Evolutionary conservation across 2,329 filamentous ascomycete genomes (phyloP).

Genomic region (Fusarium sublunatum): DNA sequence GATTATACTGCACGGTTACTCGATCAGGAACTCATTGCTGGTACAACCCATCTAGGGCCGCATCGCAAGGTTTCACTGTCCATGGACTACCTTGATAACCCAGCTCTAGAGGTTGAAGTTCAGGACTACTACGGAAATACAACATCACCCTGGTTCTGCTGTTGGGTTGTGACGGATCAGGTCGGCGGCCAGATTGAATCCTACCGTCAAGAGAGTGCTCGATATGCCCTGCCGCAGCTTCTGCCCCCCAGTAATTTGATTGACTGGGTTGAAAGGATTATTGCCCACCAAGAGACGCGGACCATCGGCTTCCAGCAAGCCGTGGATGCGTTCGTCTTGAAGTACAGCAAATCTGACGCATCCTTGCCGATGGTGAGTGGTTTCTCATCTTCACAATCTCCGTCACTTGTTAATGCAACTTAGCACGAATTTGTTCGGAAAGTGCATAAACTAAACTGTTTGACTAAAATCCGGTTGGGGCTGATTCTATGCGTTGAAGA

Average conservation of each 20-base stretch:
- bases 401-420: conserved; percentile 5
- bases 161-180: conserved; percentile 46
- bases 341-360: conserved; percentile 39
- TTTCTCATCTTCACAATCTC: not conserved
- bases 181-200: conserved; percentile 44
- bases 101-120: conserved; percentile 40
- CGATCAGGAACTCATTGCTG: conserved; percentile 45
- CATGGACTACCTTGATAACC: conserved; percentile 46
- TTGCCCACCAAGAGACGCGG: conserved; percentile 40
- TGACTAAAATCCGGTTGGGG: conserved; percentile 44
- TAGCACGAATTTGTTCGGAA: conserved; percentile 44
- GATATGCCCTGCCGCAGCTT: conserved; percentile 44
- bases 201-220: conserved; percentile 43
- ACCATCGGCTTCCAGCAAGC: conserved; percentile 46
- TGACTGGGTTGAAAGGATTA: conserved; percentile 43
- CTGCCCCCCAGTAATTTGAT: conserved; percentile 39
- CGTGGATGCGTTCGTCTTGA: conserved; percentile 45
- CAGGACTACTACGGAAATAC: conserved; percentile 44
- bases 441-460: conserved; percentile 45
- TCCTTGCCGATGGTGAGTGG: conserved; percentile 42
- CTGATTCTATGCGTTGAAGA: conserved; percentile 44
- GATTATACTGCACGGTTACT: conserved; percentile 45
- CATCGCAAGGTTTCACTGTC: conserved; percentile 43
- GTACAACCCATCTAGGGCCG: conserved; percentile 45
- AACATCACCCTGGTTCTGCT: conserved; percentile 44